Percentiles rank a stretch among this genome's conserved stretches.
Evolutionary conservation across 148 eudicot species (phyloP).

Genomic region (Rhododendron molle): DNA sequence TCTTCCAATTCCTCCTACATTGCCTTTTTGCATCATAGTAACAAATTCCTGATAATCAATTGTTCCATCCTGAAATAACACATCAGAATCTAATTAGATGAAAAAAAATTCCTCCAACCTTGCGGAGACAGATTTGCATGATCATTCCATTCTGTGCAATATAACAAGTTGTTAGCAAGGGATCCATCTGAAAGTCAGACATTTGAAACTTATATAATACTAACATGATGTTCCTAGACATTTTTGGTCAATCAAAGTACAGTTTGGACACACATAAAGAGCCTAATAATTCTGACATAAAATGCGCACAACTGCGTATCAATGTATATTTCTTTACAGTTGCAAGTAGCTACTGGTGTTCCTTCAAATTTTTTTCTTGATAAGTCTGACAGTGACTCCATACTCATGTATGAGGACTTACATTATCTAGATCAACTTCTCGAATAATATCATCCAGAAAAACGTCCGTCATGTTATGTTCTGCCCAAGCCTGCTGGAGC

Average conservation of each 20-base stretch:
- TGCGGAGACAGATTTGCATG: neutral
- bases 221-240: neutral
- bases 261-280: neutral
- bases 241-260: neutral
- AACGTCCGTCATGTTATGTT: conserved; percentile 72
- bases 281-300: neutral
- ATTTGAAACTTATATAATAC: neutral
- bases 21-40: conserved; percentile 96
- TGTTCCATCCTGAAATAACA: conserved; percentile 68
- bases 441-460: conserved; percentile 71
- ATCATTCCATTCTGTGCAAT: neutral
- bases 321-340: neutral
- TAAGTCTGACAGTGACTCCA: neutral
- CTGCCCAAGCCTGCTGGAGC: conserved; percentile 81
- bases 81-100: neutral
- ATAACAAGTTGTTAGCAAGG: neutral
- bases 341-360: neutral
- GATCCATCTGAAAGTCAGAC: neutral
- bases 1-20: conserved; percentile 78
- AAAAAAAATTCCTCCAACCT: neutral
- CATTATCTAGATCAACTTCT: conserved; percentile 91
- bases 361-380: neutral
- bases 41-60: conserved; percentile 96
- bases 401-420: conserved; percentile 24
- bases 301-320: neutral